phyloP scores from a whole-genome alignment of 2,329 filamentous ascomycete genomes.

The Didymella lethalis region DNA sequence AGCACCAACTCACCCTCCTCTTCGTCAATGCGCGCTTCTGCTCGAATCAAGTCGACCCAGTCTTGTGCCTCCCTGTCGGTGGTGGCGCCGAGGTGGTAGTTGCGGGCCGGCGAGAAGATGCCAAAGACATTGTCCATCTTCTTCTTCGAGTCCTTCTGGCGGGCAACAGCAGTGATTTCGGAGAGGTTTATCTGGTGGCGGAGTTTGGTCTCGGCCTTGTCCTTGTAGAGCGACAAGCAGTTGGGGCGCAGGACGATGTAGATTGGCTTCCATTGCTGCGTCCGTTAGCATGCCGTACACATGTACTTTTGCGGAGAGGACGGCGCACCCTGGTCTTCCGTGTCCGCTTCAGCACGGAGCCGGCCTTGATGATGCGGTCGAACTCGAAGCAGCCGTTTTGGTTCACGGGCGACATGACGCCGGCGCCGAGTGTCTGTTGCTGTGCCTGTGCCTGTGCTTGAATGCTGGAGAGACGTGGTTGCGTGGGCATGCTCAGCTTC shows the following conservation, averaged over 20 bases:
- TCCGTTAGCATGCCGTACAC: constrained; percentile 18
- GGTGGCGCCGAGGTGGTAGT: constrained; percentile 86
- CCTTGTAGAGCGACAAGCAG: constrained; percentile 90
- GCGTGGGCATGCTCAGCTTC: constrained; percentile 36
- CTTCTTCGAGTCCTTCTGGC: constrained; percentile 87
- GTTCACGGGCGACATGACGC: constrained; percentile 84
- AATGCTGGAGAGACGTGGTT: constrained; percentile 35
- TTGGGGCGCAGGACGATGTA: constrained; percentile 92
- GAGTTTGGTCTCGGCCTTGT: constrained; percentile 86
- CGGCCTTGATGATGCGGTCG: constrained; percentile 90
- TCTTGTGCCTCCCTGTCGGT: constrained; percentile 78
- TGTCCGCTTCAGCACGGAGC: constrained; percentile 85
- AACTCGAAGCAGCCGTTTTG: constrained; percentile 96
- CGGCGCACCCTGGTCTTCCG: constrained; percentile 84
- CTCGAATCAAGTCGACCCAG: constrained; percentile 85
- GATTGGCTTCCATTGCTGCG: constrained; percentile 85
- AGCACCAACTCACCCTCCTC: constrained; percentile 85
- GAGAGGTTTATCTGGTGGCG: constrained; percentile 87
- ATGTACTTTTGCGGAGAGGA: not conserved
- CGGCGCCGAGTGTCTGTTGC: constrained; percentile 44
- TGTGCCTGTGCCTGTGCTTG: constrained; percentile 30
- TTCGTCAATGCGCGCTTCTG: constrained; percentile 83
- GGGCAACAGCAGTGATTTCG: constrained; percentile 88
- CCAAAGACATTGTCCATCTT: constrained; percentile 89
- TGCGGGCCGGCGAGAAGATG: constrained; percentile 87